Base-by-base conservation (phyloP, 768 basidiomycete species). In the Xerocomus spinulosus region DNA sequence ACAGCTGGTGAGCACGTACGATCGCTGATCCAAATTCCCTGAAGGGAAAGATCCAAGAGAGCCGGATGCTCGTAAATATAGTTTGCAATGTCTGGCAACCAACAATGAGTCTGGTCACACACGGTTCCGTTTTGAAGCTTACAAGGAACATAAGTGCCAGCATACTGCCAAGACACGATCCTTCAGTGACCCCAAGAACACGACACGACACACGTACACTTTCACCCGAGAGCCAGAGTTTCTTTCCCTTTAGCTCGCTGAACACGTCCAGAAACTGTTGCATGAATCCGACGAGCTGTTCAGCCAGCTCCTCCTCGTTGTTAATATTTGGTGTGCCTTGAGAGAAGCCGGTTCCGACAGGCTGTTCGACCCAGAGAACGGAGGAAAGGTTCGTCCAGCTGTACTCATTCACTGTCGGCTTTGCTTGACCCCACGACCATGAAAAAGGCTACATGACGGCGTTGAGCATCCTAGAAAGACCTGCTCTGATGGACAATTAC, bases 371-470 rank as follows among this genome's bases (percentile, higher is more conserved):
- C 73, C 77, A 90, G 15, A 88, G 67, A 7, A 87, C 66, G 46
- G 82, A 86, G 2, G 85, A 85, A 8, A 89, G 71, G 57, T 88
- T 89, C 0, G 87, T 88, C 87, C 87, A 89, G 62, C 84, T 85
- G 55, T 74, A 76, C 53, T 82, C 73, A 44, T 87, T 89, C 5
- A 62, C 70, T 1, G 76, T 83, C 3, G 85, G 80, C 46, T 73
- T 73, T 2, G 83, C 85, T 56, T 78, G 77, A 1, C 87, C 87
- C 36, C 55, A 70, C 6, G 74, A 63, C 85, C 85, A 87, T 35
- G 70, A 73, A 63, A 89, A 72, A 1, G 87, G 87, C 26, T 87
- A 25, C 24, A 13, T 2, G 12, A 38, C 12, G 23, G 29, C 20
- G 30, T 51, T 37, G 26, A 50, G 9, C 49, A 49, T 23, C 47